Conservation (phyloP, 768 basidiomycete genomes). For the Brasilioporus rufonigricans region DNA sequence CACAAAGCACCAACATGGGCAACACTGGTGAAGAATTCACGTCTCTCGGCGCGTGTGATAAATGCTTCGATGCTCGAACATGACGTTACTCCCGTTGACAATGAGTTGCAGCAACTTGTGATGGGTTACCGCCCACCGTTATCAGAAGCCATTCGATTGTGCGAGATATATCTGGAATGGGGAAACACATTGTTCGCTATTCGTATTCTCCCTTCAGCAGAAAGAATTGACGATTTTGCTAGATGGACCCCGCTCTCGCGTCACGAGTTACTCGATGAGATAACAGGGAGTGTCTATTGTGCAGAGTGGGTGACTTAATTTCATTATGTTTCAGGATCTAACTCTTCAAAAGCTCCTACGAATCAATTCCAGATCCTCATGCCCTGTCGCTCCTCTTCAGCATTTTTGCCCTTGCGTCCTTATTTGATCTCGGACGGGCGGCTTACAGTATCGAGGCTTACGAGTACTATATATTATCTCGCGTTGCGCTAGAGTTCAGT, state of each 20-base stretch:
- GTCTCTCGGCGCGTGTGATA: slow-evolving; percentile 41
- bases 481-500: slow-evolving; percentile 48
- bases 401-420: slow-evolving; percentile 60
- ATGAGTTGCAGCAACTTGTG: slow-evolving; percentile 42
- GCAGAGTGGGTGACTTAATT: slow-evolving; percentile 39
- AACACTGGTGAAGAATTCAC: slow-evolving; percentile 27
- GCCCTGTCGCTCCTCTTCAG: slow-evolving; percentile 61
- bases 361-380: slow-evolving; percentile 43
- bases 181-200: slow-evolving; percentile 54
- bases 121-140: slow-evolving; percentile 51
- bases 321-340: background rate
- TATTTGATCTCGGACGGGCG: slow-evolving; percentile 54
- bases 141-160: slow-evolving; percentile 57
- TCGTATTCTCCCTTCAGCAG: background rate
- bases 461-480: slow-evolving; percentile 61
- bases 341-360: slow-evolving; percentile 35
- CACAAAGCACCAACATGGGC: slow-evolving; percentile 12
- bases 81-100: slow-evolving; percentile 28
- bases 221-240: background rate
- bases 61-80: slow-evolving; percentile 37
- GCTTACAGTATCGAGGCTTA: slow-evolving; percentile 53
- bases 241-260: slow-evolving; percentile 58
- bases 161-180: slow-evolving; percentile 63
- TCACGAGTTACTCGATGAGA: slow-evolving; percentile 54
- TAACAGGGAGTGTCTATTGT: slow-evolving; percentile 53